Conservation (phyloP, 495 filamentous ascomycete genomes). For the Astrocystis sublimbata region DNA sequence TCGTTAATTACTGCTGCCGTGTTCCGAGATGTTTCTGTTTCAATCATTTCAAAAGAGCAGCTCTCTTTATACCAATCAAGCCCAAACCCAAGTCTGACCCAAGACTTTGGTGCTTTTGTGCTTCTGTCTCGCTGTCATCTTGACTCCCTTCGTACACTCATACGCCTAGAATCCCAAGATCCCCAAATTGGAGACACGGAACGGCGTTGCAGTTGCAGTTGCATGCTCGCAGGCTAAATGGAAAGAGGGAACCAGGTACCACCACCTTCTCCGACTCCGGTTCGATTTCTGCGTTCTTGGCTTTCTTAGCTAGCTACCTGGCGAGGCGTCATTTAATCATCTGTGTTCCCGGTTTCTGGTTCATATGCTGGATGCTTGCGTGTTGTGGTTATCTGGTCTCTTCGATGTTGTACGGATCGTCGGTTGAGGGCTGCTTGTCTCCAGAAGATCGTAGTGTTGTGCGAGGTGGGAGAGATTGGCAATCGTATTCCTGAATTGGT, state of each 20-base stretch:
- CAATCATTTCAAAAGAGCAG: no score
- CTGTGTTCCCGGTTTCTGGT: no score
- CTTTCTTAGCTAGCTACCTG: slow-evolving; percentile 13
- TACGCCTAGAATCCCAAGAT: no score
- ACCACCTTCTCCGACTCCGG: slow-evolving; percentile 6
- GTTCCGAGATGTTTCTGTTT: neutral
- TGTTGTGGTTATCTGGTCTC: no score
- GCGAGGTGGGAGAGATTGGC: neutral
- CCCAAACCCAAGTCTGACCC: no score
- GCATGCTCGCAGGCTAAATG: slow-evolving; percentile 15
- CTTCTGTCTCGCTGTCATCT: no score
- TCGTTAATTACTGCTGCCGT: slow-evolving; percentile 11
- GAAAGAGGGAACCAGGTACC: neutral
- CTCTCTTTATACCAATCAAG: neutral
- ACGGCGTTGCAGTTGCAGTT: no score
- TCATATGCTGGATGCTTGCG: no score
- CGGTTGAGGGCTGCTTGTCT: neutral
- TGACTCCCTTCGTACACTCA: no score
- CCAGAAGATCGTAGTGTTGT: neutral
- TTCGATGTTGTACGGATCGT: neutral
- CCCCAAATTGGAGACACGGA: slow-evolving; percentile 15
- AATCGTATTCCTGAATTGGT: neutral
- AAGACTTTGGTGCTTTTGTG: no score
- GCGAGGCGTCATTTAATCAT: no score
- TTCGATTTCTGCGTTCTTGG: neutral